Conservation (phyloP, 2,329 filamentous ascomycete species). For the Chaetothyriales sp. region DNA sequence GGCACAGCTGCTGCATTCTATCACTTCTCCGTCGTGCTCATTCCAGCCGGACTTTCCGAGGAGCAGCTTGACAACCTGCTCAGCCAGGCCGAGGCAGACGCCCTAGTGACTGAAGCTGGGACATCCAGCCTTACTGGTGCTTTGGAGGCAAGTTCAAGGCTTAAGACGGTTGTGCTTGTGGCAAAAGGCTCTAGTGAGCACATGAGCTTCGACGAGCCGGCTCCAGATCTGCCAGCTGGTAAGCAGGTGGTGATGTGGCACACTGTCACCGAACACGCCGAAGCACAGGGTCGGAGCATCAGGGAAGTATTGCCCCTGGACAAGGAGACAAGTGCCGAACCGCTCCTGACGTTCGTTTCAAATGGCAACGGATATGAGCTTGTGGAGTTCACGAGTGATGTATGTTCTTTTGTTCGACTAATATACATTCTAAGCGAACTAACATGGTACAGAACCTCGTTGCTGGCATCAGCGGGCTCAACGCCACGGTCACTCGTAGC, state of each 20-base stretch:
- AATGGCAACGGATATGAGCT: constrained; percentile 44
- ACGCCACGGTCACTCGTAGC: constrained; percentile 56
- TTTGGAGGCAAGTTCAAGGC: constrained; percentile 52
- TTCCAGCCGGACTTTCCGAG: constrained; percentile 66
- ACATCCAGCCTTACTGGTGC: constrained; percentile 60
- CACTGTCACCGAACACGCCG: neutral
- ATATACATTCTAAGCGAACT: constrained; percentile 6
- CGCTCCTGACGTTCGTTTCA: constrained; percentile 29
- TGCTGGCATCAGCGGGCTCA: constrained; percentile 66
- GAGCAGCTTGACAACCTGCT: constrained; percentile 53
- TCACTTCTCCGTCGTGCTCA: constrained; percentile 64
- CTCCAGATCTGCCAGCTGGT: neutral
- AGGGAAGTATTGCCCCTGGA: constrained; percentile 50
- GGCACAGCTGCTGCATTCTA: constrained; percentile 67
- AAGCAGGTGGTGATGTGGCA: neutral
- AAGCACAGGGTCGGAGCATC: constrained; percentile 31
- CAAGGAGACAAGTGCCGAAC: constrained; percentile 34
- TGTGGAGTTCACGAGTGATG: constrained; percentile 61
- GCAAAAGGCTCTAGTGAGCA: constrained; percentile 80
- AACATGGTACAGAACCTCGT: constrained; percentile 50
- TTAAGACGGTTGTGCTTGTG: constrained; percentile 78
- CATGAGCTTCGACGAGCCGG: constrained; percentile 60
- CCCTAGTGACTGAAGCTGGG: constrained; percentile 70
- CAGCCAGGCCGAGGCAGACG: constrained; percentile 62
- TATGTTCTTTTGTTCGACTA: constrained; percentile 20